Evolutionary conservation across 1,284 basidiomycete genomes (phyloP).

Genomic region (Moesziomyces aphidis): DNA sequence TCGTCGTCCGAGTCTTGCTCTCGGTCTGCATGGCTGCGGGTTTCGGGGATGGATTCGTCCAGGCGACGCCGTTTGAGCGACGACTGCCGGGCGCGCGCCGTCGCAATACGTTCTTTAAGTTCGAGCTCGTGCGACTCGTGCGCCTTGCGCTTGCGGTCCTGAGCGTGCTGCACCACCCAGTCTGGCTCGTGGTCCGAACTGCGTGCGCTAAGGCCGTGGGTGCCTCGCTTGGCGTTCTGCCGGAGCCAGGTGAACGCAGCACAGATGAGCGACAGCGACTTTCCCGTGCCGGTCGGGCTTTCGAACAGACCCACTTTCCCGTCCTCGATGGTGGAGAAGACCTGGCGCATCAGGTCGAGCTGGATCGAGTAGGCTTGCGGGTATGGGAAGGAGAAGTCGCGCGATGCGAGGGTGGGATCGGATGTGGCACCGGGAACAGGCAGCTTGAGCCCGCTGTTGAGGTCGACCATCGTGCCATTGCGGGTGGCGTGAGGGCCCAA

Average conservation of each 20-base stretch:
- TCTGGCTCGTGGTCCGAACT: conserved; percentile 64
- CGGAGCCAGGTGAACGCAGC: conserved; percentile 68
- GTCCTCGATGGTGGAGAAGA: conserved; percentile 83
- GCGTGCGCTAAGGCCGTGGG: conserved; percentile 22
- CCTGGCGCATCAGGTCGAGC: conserved; percentile 84
- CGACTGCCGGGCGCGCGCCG: conserved; percentile 48
- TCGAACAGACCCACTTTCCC: conserved; percentile 78
- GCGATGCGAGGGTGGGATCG: conserved; percentile 22
- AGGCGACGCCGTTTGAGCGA: conserved; percentile 25
- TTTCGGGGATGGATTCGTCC: conserved; percentile 3
- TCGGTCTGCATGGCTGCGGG: conserved; percentile 3
- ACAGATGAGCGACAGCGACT: conserved; percentile 69
- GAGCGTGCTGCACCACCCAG: conserved; percentile 69
- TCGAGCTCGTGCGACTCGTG: conserved; percentile 63
- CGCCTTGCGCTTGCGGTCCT: conserved; percentile 58
- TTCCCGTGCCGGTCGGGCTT: conserved; percentile 71
- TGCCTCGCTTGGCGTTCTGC: conserved; percentile 54
- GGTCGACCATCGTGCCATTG: conserved; percentile 11
- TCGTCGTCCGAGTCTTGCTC: conserved; percentile 42
- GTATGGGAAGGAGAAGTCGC: conserved; percentile 60
- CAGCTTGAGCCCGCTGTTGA: conserved; percentile 12
- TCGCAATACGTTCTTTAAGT: conserved; percentile 61
- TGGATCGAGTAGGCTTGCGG: conserved; percentile 84
- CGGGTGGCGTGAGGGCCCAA: background rate
- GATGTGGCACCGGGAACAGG: conserved; percentile 13